phyloP scores from a whole-genome alignment of 2,329 filamentous ascomycete species.

The Leptographium flavum region DNA sequence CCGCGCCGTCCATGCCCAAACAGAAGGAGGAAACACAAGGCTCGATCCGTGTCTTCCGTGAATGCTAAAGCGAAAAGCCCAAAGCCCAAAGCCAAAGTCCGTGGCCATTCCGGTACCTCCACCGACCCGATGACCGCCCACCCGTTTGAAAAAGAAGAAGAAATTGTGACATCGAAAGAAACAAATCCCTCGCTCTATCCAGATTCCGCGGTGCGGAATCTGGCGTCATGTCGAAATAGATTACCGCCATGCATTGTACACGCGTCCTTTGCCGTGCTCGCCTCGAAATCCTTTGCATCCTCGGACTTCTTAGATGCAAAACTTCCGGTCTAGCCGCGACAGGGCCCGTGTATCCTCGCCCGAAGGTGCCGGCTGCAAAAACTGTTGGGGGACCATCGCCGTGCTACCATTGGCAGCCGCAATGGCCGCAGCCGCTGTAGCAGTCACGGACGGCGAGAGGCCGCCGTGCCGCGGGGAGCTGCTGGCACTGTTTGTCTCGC shows the following conservation, averaged over 20 bases:
- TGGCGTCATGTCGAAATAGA: too few species aligned
- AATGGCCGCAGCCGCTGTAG: not conserved
- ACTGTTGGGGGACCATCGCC: slow-evolving; percentile 6
- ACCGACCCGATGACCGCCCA: too few species aligned
- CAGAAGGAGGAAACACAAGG: not conserved
- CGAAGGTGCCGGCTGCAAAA: slow-evolving; percentile 10
- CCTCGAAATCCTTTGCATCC: too few species aligned
- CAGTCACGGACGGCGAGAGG: not conserved
- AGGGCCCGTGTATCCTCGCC: slow-evolving; percentile 12
- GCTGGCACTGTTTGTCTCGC: slow-evolving; percentile 25
- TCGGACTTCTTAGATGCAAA: slow-evolving; percentile 11
- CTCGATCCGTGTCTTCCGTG: not conserved
- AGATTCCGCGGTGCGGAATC: too few species aligned
- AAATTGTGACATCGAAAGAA: not conserved
- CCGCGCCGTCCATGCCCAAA: not conserved
- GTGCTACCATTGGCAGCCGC: not conserved
- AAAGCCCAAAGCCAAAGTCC: not conserved
- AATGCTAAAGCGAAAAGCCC: not conserved
- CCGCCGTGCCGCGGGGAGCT: slow-evolving; percentile 32
- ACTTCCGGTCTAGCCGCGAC: slow-evolving; percentile 15
- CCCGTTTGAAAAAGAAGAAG: not conserved
- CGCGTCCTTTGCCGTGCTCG: too few species aligned
- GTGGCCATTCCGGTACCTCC: too few species aligned
- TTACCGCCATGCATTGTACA: not conserved
- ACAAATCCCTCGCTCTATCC: not conserved